Base-by-base conservation (phyloP, 1,284 basidiomycete genomes). In the Sphaerobolus stellatus region DNA sequence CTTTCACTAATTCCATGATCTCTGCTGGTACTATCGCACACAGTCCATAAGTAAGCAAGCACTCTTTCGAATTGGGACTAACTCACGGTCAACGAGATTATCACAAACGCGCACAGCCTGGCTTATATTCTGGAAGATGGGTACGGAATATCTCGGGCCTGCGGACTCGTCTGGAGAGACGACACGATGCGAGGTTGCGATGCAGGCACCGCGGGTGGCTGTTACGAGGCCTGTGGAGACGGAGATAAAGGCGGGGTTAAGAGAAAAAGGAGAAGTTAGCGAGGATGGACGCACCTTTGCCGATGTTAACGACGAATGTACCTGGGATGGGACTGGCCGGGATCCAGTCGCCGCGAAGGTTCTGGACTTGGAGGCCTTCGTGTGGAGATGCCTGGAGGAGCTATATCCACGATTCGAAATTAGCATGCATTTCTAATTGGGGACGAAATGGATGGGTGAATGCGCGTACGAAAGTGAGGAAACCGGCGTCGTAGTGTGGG, bases 261-360 rank as follows among this genome's bases (percentile, higher is more conserved):
- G 3, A 2, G 43, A n/a, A 41, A 24, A 8, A 22, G 34, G 14
- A 31, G 48, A n/a, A n/a, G n/a, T n/a, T n/a, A n/a, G n/a, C n/a
- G n/a, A n/a, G n/a, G n/a, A n/a, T 4, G 28, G 31, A 59, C 65
- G 20, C 33, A 82, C 83, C 82, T 73, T 88, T 89, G 2, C 87
- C 88, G 48, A 90, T 81, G 61, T 82, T 83, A 31, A 84, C 75
- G 7, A 92, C 86, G 59, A 91, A 86, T 1, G 88, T 88, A 2
- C 81, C 81, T 0, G 82, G 81, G 34, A 86, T 79, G 0, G 88
- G 88, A 1, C 84, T 82, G 0, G 81, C 88, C 50, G 88, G 83
- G 50, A 91, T 86, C 89, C 88, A 90, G 52, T 83, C 71, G 0
- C 87, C 87, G 0, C 77, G 62, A 3, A 84, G 69, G 63, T 86